phyloP scores from a whole-genome alignment of 805 yeast species.

The Yarrowia divulgata region DNA sequence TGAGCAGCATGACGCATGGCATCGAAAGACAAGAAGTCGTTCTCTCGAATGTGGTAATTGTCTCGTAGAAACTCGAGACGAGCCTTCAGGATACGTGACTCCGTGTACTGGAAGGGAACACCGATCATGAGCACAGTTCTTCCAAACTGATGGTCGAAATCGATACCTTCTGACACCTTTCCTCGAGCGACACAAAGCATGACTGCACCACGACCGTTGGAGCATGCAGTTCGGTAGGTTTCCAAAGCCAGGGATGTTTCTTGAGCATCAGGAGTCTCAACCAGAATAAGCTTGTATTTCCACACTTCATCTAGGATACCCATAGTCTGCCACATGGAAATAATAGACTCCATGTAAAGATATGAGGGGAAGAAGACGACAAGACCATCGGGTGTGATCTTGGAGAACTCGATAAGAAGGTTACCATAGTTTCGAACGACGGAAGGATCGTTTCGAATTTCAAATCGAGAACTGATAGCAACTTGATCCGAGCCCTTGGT shows the following conservation, averaged over 20 bases:
- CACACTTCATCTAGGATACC: slow-evolving; percentile 98
- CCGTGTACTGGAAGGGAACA: slow-evolving; percentile 98
- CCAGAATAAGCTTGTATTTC: slow-evolving; percentile 93
- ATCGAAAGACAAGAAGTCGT: slow-evolving; percentile 94
- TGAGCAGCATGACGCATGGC: slow-evolving; percentile 99
- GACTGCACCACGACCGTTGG: slow-evolving; percentile 97
- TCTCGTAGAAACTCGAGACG: slow-evolving; percentile 92
- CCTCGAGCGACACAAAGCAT: slow-evolving; percentile 98
- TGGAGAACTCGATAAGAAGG: slow-evolving; percentile 86
- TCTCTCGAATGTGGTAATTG: slow-evolving; percentile 89
- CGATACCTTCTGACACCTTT: slow-evolving; percentile 97
- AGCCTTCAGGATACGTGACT: slow-evolving; percentile 93
- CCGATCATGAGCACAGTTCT: slow-evolving; percentile 98
- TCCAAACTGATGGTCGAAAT: slow-evolving; percentile 98
- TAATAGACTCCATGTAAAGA: slow-evolving; percentile 96
- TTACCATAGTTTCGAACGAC: slow-evolving; percentile 97
- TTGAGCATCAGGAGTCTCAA: slow-evolving; percentile 99
- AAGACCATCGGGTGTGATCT: slow-evolving; percentile 96
- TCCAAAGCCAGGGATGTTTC: slow-evolving; percentile 96
- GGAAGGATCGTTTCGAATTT: slow-evolving; percentile 96
- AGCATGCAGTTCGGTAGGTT: slow-evolving; percentile 94
- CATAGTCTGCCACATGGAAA: slow-evolving; percentile 99
- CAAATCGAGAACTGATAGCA: slow-evolving; percentile 93
- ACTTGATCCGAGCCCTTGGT: slow-evolving; percentile 99
- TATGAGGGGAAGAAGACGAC: slow-evolving; percentile 98